Evolutionary conservation across 495 filamentous ascomycete genomes (phyloP), one percentile per base, ranked within the genome.

Genomic region (Penicillium samsonianum): DNA sequence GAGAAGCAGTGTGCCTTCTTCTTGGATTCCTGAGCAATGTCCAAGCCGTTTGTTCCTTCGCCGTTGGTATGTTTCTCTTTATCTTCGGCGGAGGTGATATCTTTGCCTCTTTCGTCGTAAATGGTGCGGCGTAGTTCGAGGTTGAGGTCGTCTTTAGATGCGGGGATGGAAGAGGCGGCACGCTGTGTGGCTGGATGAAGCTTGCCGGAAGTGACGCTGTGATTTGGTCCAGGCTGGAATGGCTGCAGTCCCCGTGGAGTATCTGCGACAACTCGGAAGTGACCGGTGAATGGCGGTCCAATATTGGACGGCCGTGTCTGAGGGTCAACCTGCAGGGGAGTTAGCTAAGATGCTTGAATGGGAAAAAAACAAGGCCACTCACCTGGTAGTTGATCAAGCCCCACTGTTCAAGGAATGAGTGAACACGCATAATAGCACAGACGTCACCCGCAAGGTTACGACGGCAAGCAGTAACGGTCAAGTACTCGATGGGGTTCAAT

Each of bases 361-460:
- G 20, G 8, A 16, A 17, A 14, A 16, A 33, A 30, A 25, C 19
- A 19, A 26, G 16, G 17, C 22, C 48, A 53, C 62, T 59, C 77
- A 96, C 94, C 76, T 98, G 94, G 68, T 98, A 98, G 72, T 98
- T 98, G 62, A 98, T 98, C 68, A 98, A 75, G 11, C 94, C 94
- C 94, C 94, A 98, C 69, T 97, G 92, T 75, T 98, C 94, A n/a
- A 98, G 82, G 77, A 98, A 98, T 5, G 91, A 90, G 73, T 98
- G 94, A 23, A 98, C 91, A 53, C 94, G 86, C 94, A 98, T 97
- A 61, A 98, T 98, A 14, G 95, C 94, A 72, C 94, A 98, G 51
- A 98, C 94, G 74, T 98, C 94, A 58, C 94, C 94, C 8, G 95
- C 92, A 60, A 98, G 80, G 70, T 98, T 98, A 53, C 94, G 85